A percentile compares a stretch with the other conserved stretches of the same genome.
phyloP scores from a whole-genome alignment of 345 rosid species.

The Atalantia buxifolia region DNA sequence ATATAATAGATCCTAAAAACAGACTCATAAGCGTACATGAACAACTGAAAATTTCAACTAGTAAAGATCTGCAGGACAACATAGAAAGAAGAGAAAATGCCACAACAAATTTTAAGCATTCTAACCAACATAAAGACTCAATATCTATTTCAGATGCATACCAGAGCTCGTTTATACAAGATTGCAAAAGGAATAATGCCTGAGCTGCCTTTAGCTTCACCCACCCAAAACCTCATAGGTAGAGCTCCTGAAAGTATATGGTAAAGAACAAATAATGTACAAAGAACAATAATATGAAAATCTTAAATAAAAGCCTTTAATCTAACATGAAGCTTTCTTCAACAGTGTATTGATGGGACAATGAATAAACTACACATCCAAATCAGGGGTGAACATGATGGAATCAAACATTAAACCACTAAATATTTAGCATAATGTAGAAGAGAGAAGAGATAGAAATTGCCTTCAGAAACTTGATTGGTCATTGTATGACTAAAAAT shows the following conservation, averaged over 20 bases:
- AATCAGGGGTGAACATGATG: not conserved
- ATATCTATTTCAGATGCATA: slow-evolving; percentile 29
- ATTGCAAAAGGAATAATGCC: slow-evolving; percentile 60
- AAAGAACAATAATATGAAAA: not conserved
- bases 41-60: not conserved
- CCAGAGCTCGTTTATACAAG: slow-evolving; percentile 48
- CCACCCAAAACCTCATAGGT: slow-evolving; percentile 64
- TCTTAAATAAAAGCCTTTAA: not conserved
- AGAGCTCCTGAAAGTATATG: slow-evolving; percentile 47
- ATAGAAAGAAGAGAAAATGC: not conserved
- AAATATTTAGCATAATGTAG: not conserved
- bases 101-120: not conserved
- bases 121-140: slow-evolving; percentile 1
- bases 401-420: not conserved
- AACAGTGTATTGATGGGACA: not conserved
- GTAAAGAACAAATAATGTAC: not conserved
- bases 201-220: slow-evolving; percentile 43
- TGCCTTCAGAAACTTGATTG: slow-evolving; percentile 58
- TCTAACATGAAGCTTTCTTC: not conserved
- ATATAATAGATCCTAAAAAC: not conserved
- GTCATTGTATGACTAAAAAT: slow-evolving; percentile 53
- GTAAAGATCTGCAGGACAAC: not conserved
- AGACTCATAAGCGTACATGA: not conserved
- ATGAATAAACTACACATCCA: not conserved
- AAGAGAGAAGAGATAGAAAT: slow-evolving; percentile 16